Percentiles rank a stretch among this genome's conserved stretches.
phyloP scores from a whole-genome alignment of 106 monocot species.

The Hemerocallis citrina region DNA sequence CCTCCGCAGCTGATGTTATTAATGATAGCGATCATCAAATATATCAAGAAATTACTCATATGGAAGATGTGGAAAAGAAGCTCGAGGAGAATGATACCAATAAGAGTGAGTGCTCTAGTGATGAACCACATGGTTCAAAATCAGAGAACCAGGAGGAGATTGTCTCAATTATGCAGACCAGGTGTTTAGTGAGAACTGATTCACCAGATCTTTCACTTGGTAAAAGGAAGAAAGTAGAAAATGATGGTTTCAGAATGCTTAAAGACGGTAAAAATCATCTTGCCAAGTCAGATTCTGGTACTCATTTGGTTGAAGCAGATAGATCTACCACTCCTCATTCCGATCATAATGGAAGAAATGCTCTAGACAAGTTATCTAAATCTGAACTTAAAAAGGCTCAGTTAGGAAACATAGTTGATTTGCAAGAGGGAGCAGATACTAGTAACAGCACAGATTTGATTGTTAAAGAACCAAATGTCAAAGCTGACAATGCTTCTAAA shows the following conservation, averaged over 20 bases:
- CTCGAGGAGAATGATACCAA: slow-evolving; percentile 8
- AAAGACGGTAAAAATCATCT: slow-evolving; percentile 1
- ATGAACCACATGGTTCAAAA: slow-evolving; percentile 14
- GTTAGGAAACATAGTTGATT: not conserved
- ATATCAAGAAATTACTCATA: slow-evolving; percentile 7
- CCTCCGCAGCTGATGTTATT: slow-evolving; percentile 7
- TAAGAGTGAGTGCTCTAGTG: slow-evolving; percentile 1
- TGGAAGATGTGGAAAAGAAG: slow-evolving; percentile 13
- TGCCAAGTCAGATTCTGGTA: slow-evolving; percentile 1
- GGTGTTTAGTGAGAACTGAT: not conserved
- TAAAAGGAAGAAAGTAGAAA: slow-evolving; percentile 20
- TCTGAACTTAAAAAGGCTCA: too few relatives aligned
- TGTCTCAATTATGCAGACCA: not conserved
- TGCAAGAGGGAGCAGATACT: too few relatives aligned
- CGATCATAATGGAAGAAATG: slow-evolving; percentile 3
- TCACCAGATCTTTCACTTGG: slow-evolving; percentile 12
- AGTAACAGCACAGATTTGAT: too few relatives aligned
- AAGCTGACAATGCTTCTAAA: slow-evolving; percentile 8
- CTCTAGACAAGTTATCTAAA: too few relatives aligned
- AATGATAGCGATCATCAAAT: slow-evolving; percentile 6
- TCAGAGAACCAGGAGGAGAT: slow-evolving; percentile 13
- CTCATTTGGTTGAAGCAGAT: slow-evolving; percentile 8
- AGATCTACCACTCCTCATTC: not conserved
- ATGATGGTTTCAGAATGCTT: not conserved
- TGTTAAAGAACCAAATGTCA: slow-evolving; percentile 7